These are phyloP conservation scores for Colletotrichum magnum DNA, from an alignment of 2,329 filamentous ascomycete genomes.

Conservation along the genomic window DNA sequence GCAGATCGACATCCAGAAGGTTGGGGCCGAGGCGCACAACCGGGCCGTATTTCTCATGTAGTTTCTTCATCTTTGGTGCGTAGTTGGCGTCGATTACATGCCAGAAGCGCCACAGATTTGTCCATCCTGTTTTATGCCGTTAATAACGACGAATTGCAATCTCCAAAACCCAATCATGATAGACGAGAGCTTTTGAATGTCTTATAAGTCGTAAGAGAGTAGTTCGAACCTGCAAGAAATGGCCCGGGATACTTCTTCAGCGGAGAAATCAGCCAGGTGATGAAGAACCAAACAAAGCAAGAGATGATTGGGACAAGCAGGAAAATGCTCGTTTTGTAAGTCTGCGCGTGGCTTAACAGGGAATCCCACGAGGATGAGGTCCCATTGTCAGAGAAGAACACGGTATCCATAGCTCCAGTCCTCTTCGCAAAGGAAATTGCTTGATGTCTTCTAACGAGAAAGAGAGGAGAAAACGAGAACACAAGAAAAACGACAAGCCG, in stretches of 20 bases:
- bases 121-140: conserved; percentile 42
- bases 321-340: not conserved
- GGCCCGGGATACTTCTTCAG: conserved; percentile 51
- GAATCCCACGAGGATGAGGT: not conserved
- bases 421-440: too few relatives aligned
- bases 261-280: conserved; percentile 40
- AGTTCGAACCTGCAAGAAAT: conserved; percentile 46
- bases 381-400: not conserved
- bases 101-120: conserved; percentile 47
- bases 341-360: not conserved
- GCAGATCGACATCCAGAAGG: conserved; percentile 46
- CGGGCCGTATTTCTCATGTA: conserved; percentile 50
- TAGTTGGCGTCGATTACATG: conserved; percentile 43
- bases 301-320: not conserved
- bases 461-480: not conserved
- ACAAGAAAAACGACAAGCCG: not conserved
- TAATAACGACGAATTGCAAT: not conserved
- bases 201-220: not conserved
- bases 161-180: too few relatives aligned
- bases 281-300: conserved; percentile 20
- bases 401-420: not conserved
- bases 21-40: conserved; percentile 50
- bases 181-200: fast-evolving
- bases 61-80: conserved; percentile 43
- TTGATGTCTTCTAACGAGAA: not conserved